These are phyloP conservation scores for Candida multigemmis DNA, from an alignment of 805 yeast genomes.

Conservation along the genomic window DNA sequence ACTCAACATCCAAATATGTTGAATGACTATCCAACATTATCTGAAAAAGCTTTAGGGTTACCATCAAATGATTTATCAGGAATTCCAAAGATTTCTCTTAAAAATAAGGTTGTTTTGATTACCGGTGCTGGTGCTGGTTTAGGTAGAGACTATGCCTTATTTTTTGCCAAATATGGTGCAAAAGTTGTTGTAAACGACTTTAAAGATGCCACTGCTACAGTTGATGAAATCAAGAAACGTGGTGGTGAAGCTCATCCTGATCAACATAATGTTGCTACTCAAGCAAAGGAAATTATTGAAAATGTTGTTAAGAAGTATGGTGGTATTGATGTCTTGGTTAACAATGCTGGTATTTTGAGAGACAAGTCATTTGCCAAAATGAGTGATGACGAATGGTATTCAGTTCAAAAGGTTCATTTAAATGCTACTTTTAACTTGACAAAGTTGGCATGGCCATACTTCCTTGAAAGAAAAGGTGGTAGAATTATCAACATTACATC, in stretches of 20 bases:
- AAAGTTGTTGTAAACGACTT: constrained; percentile 92
- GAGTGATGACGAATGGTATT: constrained; percentile 77
- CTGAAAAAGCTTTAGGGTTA: constrained; percentile 41
- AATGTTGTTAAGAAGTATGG: constrained; percentile 74
- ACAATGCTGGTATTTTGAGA: constrained; percentile 92
- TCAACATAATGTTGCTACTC: constrained; percentile 68
- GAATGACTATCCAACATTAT: constrained; percentile 59
- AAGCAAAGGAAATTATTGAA: constrained; percentile 67
- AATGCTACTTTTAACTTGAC: constrained; percentile 73
- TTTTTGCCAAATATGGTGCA: constrained; percentile 87
- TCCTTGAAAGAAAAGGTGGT: constrained; percentile 71
- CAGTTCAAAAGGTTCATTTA: constrained; percentile 74
- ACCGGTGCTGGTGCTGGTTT: constrained; percentile 96
- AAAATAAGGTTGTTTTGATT: constrained; percentile 78
- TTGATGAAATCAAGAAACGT: constrained; percentile 57
- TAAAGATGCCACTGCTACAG: constrained; percentile 63
- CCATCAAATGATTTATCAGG: constrained; percentile 40
- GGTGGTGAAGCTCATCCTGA: constrained; percentile 84
- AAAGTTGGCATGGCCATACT: constrained; percentile 89
- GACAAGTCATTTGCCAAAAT: constrained; percentile 83
- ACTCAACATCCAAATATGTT: constrained; percentile 63
- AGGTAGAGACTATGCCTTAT: constrained; percentile 82
- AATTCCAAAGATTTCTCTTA: constrained; percentile 45
- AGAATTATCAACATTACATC: constrained; percentile 83
- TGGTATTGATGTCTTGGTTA: constrained; percentile 73